Evolutionary conservation across 345 rosid genomes (phyloP).

Genomic region (Camelina laxa): DNA sequence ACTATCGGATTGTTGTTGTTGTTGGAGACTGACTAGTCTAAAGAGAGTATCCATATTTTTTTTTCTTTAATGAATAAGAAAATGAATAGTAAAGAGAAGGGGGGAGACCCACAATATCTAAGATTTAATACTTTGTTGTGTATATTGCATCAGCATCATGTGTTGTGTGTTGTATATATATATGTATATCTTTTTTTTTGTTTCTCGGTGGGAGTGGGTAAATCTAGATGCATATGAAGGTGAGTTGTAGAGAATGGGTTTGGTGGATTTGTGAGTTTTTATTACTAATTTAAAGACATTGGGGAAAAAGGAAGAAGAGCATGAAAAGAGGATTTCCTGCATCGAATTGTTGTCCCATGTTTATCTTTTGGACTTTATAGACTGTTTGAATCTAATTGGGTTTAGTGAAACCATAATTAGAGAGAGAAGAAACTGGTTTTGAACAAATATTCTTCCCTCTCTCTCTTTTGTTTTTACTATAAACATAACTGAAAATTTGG

Average conservation of each 20-base stretch:
- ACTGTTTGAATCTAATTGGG: conserved; percentile 42
- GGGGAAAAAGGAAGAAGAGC: neutral
- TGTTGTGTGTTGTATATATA: conserved; percentile 28
- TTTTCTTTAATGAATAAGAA: conserved; percentile 38
- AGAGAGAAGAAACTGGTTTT: neutral
- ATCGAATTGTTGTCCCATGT: conserved; percentile 36
- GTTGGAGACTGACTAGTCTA: conserved; percentile 76
- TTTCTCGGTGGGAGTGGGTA: conserved; percentile 43
- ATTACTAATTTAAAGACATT: conserved; percentile 24
- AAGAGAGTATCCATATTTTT: conserved; percentile 88
- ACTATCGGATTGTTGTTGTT: conserved; percentile 71
- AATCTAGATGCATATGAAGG: conserved; percentile 35
- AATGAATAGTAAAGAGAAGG: conserved; percentile 25
- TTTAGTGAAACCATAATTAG: conserved; percentile 42
- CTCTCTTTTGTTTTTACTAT: conserved; percentile 21
- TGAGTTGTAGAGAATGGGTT: conserved; percentile 42
- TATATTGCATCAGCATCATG: conserved; percentile 46
- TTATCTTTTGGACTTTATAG: conserved; percentile 34
- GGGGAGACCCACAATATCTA: conserved; percentile 68
- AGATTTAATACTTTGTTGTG: conserved; percentile 42
- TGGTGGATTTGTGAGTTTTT: conserved; percentile 22
- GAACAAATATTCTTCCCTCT: neutral
- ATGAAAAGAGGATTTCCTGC: conserved; percentile 32
- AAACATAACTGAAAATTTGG: conserved; percentile 5
- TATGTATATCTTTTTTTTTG: conserved; percentile 14